Conservation (phyloP, 179 eudicot genomes). For the Vitellaria paradoxa region DNA sequence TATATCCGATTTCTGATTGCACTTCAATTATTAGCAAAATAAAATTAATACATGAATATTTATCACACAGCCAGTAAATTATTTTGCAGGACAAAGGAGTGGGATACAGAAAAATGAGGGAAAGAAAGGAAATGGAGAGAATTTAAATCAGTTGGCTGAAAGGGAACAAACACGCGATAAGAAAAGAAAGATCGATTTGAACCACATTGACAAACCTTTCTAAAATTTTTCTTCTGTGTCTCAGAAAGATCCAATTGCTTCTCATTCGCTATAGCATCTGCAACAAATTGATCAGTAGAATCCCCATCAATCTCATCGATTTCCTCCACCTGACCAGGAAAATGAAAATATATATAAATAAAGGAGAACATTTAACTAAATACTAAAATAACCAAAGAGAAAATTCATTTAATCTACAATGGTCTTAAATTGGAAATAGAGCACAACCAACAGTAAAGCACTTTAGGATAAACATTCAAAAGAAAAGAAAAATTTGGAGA, state of each 20-base stretch:
- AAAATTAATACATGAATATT: not conserved
- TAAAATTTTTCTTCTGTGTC: slow-evolving; percentile 68
- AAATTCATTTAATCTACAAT: not conserved
- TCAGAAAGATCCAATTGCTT: slow-evolving; percentile 68
- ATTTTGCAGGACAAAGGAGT: slow-evolving; percentile 15
- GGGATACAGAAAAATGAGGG: not conserved
- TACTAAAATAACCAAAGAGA: not conserved
- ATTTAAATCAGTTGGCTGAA: too few species aligned
- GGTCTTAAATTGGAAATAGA: not conserved
- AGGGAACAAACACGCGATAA: not conserved
- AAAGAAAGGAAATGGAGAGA: not conserved
- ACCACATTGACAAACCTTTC: too few species aligned
- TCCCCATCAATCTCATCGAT: slow-evolving; percentile 79
- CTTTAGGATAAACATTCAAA: not conserved
- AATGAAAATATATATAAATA: not conserved
- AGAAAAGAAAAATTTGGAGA: not conserved
- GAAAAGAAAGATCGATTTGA: not conserved
- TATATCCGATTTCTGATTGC: not conserved
- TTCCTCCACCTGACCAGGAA: slow-evolving; percentile 81
- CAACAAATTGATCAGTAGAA: slow-evolving; percentile 69
- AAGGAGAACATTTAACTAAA: not conserved
- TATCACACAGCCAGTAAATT: not conserved
- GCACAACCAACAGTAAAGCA: not conserved
- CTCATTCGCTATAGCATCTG: slow-evolving; percentile 89
- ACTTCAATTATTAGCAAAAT: not conserved